Base-by-base conservation (phyloP, 345 rosid species). In the Heritiera fomes region DNA sequence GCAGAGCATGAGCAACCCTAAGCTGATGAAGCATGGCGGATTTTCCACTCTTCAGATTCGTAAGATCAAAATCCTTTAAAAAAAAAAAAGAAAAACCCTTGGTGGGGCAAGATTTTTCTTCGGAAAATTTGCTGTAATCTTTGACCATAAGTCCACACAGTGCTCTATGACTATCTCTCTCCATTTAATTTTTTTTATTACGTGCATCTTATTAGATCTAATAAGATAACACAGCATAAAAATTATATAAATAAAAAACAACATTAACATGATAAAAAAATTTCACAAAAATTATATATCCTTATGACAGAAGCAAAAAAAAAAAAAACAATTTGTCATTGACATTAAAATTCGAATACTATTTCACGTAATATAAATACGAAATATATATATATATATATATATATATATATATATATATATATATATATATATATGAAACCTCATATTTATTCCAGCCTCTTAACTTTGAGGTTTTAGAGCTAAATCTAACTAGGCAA, bases 31-130 rank as follows among this genome's bases (percentile, higher is more conserved):
- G 43, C 3, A 41, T 55, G 52, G 50, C 50, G 5, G 13, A 67
- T 10, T 67, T 67, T 13, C 40, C 43, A 13, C 59, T 7, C 74
- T 30, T 70, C 49, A 59, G 59, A 49, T 30, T 30, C 23, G 3
- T 10, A 1, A 43, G 8, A 50, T 50, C 73, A 69, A 30, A 23
- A 20, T 59, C 30, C 32, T 8, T 30, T 15, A 3, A 53, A 32
- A 2, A 34, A 40, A 5, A 7, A n/a, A n/a, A 6, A 15, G 28
- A 7, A 7, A 28, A 70, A 70, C 14, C 14, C 45, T 8, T 8
- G 7, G 59, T 49, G 59, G 50, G 75, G 50, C 45, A 71, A 71
- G 13, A 69, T 11, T 23, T 69, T 47, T 69, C 30, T 69, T 69
- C 15, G 20, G 38, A 13, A 69, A 69, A 70, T 70, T 46, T 70